Evolutionary conservation across 768 basidiomycete species (phyloP), one percentile per base, ranked within the genome.

Genomic region (Leccinum obscurum): DNA sequence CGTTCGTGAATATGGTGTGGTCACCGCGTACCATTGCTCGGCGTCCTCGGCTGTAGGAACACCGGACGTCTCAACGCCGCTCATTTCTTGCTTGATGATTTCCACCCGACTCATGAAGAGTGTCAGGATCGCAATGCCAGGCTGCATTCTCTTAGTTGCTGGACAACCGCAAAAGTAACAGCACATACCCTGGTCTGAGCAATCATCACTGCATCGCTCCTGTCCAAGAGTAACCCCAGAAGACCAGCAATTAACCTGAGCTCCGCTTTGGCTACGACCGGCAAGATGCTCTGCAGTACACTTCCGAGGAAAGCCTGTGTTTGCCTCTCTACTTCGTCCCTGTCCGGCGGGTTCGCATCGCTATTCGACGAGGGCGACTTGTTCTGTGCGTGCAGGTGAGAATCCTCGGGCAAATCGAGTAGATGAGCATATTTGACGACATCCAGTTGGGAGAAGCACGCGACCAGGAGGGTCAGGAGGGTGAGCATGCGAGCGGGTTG

Each of bases 361-460:
- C 57, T 35, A 24, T 55, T 67, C 32, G 63, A 52, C 44, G 70
- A 61, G 1, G 70, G 68, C 5, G 62, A 60, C 44, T 54, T 66
- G 49, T 52, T 54, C 49, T 68, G 68, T 17, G 66, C 3, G 10
- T 71, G 70, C 0, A 68, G 61, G n/a, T 72, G 68, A 4, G 83
- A 83, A 64, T 90, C 86, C 61, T 89, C 81, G 0, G 84, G 68
- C 1, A 81, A 76, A 71, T 91, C 96, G 37, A 91, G 83, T 17
- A 89, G 62, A 41, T 85, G 84, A 4, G 94, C 90, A 54, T 92
- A 79, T 64, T 81, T 81, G 54, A 98, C 88, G 17, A 98, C 93
- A 70, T 98, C 96, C 58, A 98, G 81, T 72, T 98, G 95, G 60
- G 84, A 85, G 78, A 98, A 98, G 69, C 93, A 96, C 0, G 95